Evolutionary conservation across 2,329 filamentous ascomycete genomes (phyloP), one percentile per base, ranked within the genome.

Genomic region (Lasiodiplodia sp.): DNA sequence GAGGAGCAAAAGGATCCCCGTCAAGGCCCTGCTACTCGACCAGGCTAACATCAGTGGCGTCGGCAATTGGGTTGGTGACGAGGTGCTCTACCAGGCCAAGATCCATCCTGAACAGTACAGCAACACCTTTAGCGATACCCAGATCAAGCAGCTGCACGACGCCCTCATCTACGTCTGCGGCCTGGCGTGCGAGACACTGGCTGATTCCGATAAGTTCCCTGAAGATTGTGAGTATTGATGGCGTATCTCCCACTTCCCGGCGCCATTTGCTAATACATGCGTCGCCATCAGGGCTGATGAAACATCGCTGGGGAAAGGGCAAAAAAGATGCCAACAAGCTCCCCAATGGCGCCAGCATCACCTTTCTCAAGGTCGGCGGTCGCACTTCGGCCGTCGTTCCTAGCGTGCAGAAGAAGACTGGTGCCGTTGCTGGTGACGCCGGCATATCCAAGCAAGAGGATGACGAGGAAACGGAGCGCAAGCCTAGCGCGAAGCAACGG

Each of bases 21-120:
- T 98, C 72, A 98, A 98, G 78, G 92, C 94, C 0, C 84, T 97
- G 23, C 83, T 99, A 14, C 85, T 98, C 3, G 93, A 98, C 76
- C 96, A 99, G 79, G 86, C 89, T 21, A 92, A 92, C 77, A 92
- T 98, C 70, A 96, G 92, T 75, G 96, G 96, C 8, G 92, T 99
- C 71, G 96, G 96, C 0, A 98, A 98, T 77, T 99, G 95, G 95
- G 95, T 99, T 66, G 94, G 87, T 0, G 96, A 99, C 76, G 96
- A 99, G 79, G 90, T 97, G 7, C 83, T 99, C 64, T 99, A 94
- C 75, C 91, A 98, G 73, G 92, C 96, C 5, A 89, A 87, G 62
- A 86, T 98, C 18, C 95, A 99, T 73, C 96, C 96, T 0, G 95
- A 97, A 78, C 93, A 97, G 77, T 96, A 96, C 81, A 93, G 91